Percentiles rank a stretch among this genome's conserved stretches.
These are phyloP conservation scores for Quercus berberidifolia DNA, from an alignment of 306 rosid genomes.

Conservation along the genomic window DNA sequence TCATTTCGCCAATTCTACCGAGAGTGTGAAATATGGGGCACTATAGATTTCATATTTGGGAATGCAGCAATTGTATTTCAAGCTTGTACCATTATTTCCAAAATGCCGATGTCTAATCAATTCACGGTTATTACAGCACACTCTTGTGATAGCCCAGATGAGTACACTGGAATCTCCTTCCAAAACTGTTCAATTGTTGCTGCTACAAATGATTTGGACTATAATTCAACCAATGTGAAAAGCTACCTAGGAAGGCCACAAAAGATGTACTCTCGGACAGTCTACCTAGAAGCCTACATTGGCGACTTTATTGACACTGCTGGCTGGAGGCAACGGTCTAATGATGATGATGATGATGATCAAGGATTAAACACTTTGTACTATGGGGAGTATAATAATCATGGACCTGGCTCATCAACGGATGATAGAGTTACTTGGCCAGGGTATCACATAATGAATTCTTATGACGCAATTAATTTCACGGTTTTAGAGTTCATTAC, in stretches of 20 bases:
- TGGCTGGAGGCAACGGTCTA: too few relatives aligned
- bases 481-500: slow-evolving; percentile 49
- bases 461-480: slow-evolving; percentile 51
- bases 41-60: too few relatives aligned
- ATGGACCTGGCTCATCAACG: slow-evolving; percentile 63
- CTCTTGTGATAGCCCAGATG: slow-evolving; percentile 49
- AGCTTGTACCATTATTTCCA: slow-evolving; percentile 14
- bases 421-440: slow-evolving; percentile 46
- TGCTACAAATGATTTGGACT: slow-evolving; percentile 43
- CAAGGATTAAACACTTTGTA: slow-evolving; percentile 47
- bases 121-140: slow-evolving; percentile 67
- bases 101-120: slow-evolving; percentile 53
- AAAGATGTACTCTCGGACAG: too few relatives aligned
- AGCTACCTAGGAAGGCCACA: slow-evolving; percentile 66
- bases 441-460: slow-evolving; percentile 60
- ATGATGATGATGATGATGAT: too few relatives aligned
- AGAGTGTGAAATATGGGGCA: too few relatives aligned
- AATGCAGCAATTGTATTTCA: too few relatives aligned
- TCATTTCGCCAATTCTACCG: too few relatives aligned
- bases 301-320: too few relatives aligned
- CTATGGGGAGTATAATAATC: slow-evolving; percentile 65
- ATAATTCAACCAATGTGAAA: slow-evolving; percentile 19
- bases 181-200: slow-evolving; percentile 40
- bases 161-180: slow-evolving; percentile 66
- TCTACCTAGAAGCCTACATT: too few relatives aligned